These are phyloP conservation scores for Stemphylium beticola DNA, from an alignment of 2,329 filamentous ascomycete species.

Conservation along the genomic window DNA sequence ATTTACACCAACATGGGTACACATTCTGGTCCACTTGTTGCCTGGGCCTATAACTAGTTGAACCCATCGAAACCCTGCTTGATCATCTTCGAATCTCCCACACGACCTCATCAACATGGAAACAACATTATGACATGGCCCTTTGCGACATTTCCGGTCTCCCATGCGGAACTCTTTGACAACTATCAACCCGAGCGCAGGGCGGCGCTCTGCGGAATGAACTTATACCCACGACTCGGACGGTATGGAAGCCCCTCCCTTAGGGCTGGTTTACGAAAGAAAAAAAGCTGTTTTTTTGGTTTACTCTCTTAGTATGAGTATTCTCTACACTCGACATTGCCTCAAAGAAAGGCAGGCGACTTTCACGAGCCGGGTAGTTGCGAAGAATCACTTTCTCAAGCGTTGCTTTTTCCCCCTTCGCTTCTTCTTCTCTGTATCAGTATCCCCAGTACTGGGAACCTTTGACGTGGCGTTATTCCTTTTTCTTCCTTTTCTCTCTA, in stretches of 20 bases:
- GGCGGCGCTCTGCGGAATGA: conserved; percentile 3
- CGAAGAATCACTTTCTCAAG: too few relatives aligned
- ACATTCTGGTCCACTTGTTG: not conserved
- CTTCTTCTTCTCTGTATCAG: too few relatives aligned
- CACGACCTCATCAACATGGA: conserved; percentile 4
- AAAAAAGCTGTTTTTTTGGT: not conserved
- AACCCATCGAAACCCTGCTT: conserved; percentile 1
- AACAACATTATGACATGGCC: conserved; percentile 8
- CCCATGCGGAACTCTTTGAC: not conserved
- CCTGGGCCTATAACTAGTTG: not conserved
- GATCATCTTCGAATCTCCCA: conserved; percentile 6
- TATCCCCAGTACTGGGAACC: too few relatives aligned
- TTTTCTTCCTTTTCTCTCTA: too few relatives aligned
- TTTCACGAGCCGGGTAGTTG: too few relatives aligned
- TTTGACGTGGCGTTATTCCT: too few relatives aligned
- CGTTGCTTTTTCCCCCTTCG: too few relatives aligned
- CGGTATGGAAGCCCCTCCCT: not conserved
- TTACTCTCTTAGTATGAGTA: too few relatives aligned
- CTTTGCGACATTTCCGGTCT: conserved; percentile 3
- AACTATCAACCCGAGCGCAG: not conserved
- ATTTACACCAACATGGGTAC: not conserved
- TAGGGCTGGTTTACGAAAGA: not conserved
- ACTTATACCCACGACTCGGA: not conserved
- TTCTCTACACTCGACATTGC: too few relatives aligned
- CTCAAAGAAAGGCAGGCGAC: too few relatives aligned